Evolutionary conservation across 192 early-diverging fungal species (phyloP), one percentile per base, ranked within the genome.

Genomic region (Coemansia sp.): DNA sequence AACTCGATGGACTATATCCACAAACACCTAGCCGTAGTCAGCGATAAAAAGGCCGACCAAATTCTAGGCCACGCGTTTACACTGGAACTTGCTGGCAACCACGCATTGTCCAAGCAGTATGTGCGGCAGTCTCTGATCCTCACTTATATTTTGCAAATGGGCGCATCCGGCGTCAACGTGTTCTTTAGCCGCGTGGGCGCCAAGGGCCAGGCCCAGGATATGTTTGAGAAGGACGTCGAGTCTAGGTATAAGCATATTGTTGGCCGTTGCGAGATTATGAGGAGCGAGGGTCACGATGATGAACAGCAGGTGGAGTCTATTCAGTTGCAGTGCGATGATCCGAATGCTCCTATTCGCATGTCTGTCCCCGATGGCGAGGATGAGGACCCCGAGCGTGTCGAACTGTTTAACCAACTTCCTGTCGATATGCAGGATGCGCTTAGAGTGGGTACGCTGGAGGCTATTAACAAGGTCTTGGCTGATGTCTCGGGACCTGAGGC

Each of bases 141-240:
- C 52, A 92, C 95, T 67, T 98, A 97, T 70, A 92, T 91, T 66
- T 82, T 87, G 19, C 82, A 91, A 40, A 85, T 98, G 39, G 95
- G 95, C 42, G 76, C 85, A 47, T 90, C 93, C 67, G 97, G 97
- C 33, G 88, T 95, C 17, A 85, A 81, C 19, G 71, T 95, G 28
- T 98, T 98, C 72, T 95, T 96, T 76, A 75, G 75, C 46, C 91
- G 92, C 82, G 52, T 84, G 26, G 76, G 75, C n/a, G 10, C 67
- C 33, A 70, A 72, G 38, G 86, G 92, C 49, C 69, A 76, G 28
- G 92, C 95, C 3, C 87, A 87, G 42, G 84, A 89, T 28, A 90
- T 96, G 84, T 97, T 97, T 77, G 75, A 85, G 65, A 88, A 88
- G 47, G 97, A 98, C 80, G 91, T 97, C n/a, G 82, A 89, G 13